Percentiles rank a stretch among this genome's conserved stretches.
Evolutionary conservation across 2,329 filamentous ascomycete species (phyloP).

Genomic region (Dactylonectria estremocensis): DNA sequence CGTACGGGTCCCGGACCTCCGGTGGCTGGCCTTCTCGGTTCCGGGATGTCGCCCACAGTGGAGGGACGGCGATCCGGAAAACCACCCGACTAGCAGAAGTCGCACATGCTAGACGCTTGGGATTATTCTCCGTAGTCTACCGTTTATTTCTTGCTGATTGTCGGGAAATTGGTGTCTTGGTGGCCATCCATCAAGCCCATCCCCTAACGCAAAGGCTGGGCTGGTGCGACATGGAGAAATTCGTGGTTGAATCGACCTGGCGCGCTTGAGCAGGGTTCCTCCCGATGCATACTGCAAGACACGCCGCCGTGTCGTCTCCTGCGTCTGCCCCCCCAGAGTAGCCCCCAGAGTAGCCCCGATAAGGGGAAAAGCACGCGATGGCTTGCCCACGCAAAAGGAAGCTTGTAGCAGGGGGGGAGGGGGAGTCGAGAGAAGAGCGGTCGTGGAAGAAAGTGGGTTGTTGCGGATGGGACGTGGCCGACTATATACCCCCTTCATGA

Average conservation of each 20-base stretch:
- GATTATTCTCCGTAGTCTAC: neutral
- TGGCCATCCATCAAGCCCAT: neutral
- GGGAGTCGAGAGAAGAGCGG: neutral
- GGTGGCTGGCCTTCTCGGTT: slow-evolving; percentile 31
- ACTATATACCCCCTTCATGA: neutral
- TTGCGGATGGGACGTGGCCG: neutral
- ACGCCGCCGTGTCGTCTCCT: neutral
- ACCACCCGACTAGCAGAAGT: slow-evolving; percentile 3
- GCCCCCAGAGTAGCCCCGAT: neutral
- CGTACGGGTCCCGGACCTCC: slow-evolving; percentile 1
- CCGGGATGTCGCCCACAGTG: neutral
- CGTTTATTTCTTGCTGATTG: neutral
- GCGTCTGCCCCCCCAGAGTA: neutral
- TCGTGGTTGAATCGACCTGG: neutral
- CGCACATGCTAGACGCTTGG: neutral
- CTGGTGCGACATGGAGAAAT: neutral
- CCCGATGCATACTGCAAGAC: slow-evolving; percentile 10
- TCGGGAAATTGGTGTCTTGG: neutral
- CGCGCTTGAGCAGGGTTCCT: neutral
- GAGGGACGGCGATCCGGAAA: neutral
- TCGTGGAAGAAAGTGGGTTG: neutral
- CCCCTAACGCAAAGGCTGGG: slow-evolving; percentile 1
- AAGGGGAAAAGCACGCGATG: neutral
- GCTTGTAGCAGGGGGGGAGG: no score
- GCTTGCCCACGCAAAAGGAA: neutral